Conservation (phyloP, 495 filamentous ascomycete genomes). For the Zalerion maritima region DNA sequence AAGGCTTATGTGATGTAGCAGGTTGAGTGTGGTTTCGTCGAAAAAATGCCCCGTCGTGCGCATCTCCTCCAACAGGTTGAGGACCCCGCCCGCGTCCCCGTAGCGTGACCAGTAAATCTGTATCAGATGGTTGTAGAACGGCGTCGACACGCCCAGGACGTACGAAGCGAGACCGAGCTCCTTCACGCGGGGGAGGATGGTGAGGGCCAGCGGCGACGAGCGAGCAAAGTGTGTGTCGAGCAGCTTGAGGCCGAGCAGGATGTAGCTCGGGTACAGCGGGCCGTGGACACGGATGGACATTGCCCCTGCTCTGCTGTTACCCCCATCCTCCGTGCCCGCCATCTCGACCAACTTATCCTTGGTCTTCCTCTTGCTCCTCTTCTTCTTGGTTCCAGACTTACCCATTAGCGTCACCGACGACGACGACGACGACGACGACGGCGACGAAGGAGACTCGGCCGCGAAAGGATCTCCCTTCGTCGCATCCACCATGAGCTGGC, state of each 20-base stretch:
- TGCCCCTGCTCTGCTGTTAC: neutral
- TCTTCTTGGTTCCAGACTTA: constrained; percentile 1
- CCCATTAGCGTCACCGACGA: neutral
- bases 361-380: constrained; percentile 1
- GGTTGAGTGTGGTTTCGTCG: constrained; percentile 36
- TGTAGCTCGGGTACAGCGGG: constrained; percentile 49
- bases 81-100: constrained; percentile 43
- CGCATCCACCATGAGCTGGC: constrained; percentile 7
- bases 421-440: neutral
- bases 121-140: constrained; percentile 62
- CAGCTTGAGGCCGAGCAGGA: constrained; percentile 47
- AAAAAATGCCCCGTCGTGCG: constrained; percentile 49
- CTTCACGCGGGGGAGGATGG: constrained; percentile 56
- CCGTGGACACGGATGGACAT: constrained; percentile 39
- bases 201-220: constrained; percentile 43
- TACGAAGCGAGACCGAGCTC: constrained; percentile 53
- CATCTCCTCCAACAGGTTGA: constrained; percentile 63
- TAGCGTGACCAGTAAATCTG: constrained; percentile 47
- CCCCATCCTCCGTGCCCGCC: neutral
- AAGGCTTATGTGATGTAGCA: constrained; percentile 35
- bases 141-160: constrained; percentile 55
- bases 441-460: too few species aligned
- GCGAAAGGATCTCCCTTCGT: too few species aligned
- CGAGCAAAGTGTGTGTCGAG: constrained; percentile 44
- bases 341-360: constrained; percentile 1